These are phyloP conservation scores for Lactarius akahatsu DNA, from an alignment of 768 basidiomycete species.

Conservation along the genomic window DNA sequence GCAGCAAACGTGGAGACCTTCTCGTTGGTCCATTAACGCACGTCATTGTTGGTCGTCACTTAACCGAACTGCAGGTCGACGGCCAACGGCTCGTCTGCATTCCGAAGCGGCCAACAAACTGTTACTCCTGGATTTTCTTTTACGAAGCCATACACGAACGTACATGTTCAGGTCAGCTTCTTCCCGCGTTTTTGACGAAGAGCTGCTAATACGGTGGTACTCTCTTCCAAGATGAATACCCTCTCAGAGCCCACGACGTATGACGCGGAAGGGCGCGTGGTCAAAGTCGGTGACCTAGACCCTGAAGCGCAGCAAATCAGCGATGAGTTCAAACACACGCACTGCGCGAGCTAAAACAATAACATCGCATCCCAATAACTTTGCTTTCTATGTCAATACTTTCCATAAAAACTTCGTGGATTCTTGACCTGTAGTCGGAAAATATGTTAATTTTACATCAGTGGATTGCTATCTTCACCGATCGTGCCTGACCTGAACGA, in stretches of 20 bases:
- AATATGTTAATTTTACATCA: background rate
- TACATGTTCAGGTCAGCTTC: constrained; percentile 40
- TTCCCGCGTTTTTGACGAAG: background rate
- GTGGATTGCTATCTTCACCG: constrained; percentile 1
- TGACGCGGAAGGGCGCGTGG: constrained; percentile 54
- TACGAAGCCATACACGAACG: constrained; percentile 30
- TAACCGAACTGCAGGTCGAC: constrained; percentile 24
- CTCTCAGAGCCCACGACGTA: constrained; percentile 46
- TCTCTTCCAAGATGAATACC: constrained; percentile 14
- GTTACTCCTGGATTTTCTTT: constrained; percentile 22
- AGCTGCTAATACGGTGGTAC: background rate
- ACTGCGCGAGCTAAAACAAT: constrained; percentile 15
- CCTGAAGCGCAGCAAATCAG: constrained; percentile 58
- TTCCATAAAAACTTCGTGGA: constrained; percentile 6
- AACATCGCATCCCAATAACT: background rate
- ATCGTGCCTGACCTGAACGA: background rate
- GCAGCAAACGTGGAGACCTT: constrained; percentile 34
- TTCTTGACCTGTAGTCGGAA: background rate
- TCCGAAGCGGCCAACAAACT: constrained; percentile 25
- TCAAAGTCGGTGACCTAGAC: constrained; percentile 49
- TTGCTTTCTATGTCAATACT: constrained; percentile 6
- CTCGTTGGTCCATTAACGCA: constrained; percentile 24
- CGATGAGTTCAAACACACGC: constrained; percentile 62
- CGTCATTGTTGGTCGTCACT: constrained; percentile 28
- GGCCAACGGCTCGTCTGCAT: constrained; percentile 26